Percentiles rank a stretch among this genome's conserved stretches.
phyloP scores from a whole-genome alignment of 2,329 filamentous ascomycete genomes.

The Sordariomycetes sp. region DNA sequence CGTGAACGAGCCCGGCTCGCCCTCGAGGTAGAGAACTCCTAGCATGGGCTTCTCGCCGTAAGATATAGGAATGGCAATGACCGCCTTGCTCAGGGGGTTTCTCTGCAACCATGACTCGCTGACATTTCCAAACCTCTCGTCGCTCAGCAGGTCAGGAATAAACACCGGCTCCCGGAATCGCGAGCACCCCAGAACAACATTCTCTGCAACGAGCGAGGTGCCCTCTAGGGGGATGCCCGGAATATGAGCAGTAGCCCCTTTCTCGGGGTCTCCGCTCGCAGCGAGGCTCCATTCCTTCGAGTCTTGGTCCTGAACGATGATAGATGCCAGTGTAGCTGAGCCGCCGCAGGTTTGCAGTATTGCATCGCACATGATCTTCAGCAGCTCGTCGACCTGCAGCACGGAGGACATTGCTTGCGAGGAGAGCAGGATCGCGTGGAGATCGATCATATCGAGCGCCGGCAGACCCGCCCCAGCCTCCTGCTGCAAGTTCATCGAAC shows the following conservation, averaged over 20 bases:
- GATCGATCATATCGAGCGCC: conserved; percentile 72
- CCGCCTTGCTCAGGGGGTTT: conserved; percentile 60
- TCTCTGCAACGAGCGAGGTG: conserved; percentile 61
- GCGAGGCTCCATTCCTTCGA: conserved; percentile 59
- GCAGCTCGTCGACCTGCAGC: conserved; percentile 61
- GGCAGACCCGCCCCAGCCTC: conserved; percentile 54
- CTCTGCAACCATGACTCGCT: conserved; percentile 56
- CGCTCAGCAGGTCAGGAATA: conserved; percentile 59
- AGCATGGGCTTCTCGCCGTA: conserved; percentile 61
- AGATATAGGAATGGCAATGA: conserved; percentile 71
- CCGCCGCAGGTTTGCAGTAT: conserved; percentile 68
- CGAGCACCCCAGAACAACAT: conserved; percentile 66
- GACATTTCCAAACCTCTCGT: conserved; percentile 71
- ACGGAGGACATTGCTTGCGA: conserved; percentile 75
- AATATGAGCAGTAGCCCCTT: conserved; percentile 55
- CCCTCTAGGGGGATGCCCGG: conserved; percentile 54
- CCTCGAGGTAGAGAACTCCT: conserved; percentile 67
- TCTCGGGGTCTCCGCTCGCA: conserved; percentile 62
- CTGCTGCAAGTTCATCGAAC: conserved; percentile 40
- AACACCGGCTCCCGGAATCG: conserved; percentile 69
- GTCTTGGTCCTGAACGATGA: conserved; percentile 61
- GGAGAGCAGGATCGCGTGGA: conserved; percentile 67
- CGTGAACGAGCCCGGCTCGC: conserved; percentile 65
- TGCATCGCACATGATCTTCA: conserved; percentile 74
- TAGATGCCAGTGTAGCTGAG: conserved; percentile 59